Evolutionary conservation across 1,284 basidiomycete species (phyloP).

Genomic region (Austroboletus niveus): DNA sequence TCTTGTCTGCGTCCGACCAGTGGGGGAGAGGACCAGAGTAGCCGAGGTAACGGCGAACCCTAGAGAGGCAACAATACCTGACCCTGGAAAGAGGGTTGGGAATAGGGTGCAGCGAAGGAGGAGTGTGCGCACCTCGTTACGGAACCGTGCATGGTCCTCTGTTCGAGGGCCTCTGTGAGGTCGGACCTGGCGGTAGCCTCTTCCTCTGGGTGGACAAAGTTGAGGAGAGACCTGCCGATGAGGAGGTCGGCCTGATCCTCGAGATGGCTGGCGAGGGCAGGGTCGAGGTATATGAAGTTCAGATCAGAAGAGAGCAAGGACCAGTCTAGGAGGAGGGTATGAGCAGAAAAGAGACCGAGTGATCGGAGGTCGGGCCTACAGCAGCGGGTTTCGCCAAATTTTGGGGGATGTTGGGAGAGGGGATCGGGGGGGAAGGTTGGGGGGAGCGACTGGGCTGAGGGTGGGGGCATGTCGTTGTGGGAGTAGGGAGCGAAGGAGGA

Average conservation of each 20-base stretch:
- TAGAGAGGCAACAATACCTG: conserved; percentile 70
- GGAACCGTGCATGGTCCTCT: conserved; percentile 84
- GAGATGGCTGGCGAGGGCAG: conserved; percentile 77
- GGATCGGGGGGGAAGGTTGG: conserved; percentile 17
- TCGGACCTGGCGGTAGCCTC: conserved; percentile 75
- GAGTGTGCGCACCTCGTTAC: conserved; percentile 69
- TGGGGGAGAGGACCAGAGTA: conserved; percentile 49
- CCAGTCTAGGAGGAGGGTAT: conserved; percentile 53
- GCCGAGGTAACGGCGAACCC: conserved; percentile 66
- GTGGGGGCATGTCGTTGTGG: conserved; percentile 27
- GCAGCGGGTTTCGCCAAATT: conserved; percentile 68
- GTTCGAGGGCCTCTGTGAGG: conserved; percentile 75
- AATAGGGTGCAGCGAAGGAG: conserved; percentile 8
- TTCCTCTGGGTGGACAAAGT: conserved; percentile 91
- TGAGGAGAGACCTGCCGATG: conserved; percentile 74
- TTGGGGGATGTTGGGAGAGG: conserved; percentile 40
- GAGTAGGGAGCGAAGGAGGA: conserved; percentile 34
- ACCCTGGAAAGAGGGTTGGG: conserved; percentile 48
- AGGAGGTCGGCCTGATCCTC: conserved; percentile 67
- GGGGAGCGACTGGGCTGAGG: conserved; percentile 19
- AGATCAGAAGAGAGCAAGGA: conserved; percentile 70
- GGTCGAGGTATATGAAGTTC: conserved; percentile 87
- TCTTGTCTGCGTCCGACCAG: conserved; percentile 67
- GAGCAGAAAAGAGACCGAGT: conserved; percentile 16
- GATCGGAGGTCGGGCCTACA: conserved; percentile 48